phyloP scores from a whole-genome alignment of 352 stramenopile species.

The Phytophthora parvispora region DNA sequence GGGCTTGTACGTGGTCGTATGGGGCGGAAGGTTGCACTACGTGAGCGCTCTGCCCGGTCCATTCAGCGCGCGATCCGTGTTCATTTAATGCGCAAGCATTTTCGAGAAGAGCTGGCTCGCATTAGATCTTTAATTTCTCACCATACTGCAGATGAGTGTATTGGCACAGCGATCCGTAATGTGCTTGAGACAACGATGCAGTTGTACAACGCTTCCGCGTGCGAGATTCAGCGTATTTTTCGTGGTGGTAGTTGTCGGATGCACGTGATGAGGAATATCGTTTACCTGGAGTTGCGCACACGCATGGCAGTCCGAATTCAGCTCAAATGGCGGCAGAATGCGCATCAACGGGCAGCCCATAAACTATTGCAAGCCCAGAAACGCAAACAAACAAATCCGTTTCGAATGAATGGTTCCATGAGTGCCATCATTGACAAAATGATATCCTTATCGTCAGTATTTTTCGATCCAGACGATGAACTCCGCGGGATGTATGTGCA shows the following conservation, averaged over 20 bases:
- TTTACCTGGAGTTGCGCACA: constrained; percentile 45
- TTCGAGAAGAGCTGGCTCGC: constrained; percentile 44
- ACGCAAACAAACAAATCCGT: constrained; percentile 66
- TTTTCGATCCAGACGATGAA: constrained; percentile 73
- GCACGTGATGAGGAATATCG: constrained; percentile 39
- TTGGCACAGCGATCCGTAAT: constrained; percentile 22
- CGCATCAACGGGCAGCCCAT: constrained; percentile 54
- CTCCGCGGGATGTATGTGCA: constrained; percentile 57
- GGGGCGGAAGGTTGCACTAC: constrained; percentile 40
- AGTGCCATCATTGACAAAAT: constrained; percentile 48
- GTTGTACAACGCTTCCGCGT: constrained; percentile 50
- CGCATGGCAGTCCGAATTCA: constrained; percentile 77
- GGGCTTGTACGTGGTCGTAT: constrained; percentile 59
- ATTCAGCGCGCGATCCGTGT: constrained; percentile 53
- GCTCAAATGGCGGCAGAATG: constrained; percentile 63
- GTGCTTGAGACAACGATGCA: constrained; percentile 46
- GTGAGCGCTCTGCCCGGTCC: constrained; percentile 53
- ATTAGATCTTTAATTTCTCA: constrained; percentile 42
- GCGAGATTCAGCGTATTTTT: constrained; percentile 65
- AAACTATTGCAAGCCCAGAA: constrained; percentile 62
- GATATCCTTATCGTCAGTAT: constrained; percentile 23
- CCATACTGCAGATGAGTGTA: constrained; percentile 26
- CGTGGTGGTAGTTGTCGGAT: constrained; percentile 54
- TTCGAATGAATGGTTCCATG: constrained; percentile 34
- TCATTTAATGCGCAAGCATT: constrained; percentile 51